Evolutionary conservation across 306 rosid genomes (phyloP).

Genomic region (Albizia julibrissin): DNA sequence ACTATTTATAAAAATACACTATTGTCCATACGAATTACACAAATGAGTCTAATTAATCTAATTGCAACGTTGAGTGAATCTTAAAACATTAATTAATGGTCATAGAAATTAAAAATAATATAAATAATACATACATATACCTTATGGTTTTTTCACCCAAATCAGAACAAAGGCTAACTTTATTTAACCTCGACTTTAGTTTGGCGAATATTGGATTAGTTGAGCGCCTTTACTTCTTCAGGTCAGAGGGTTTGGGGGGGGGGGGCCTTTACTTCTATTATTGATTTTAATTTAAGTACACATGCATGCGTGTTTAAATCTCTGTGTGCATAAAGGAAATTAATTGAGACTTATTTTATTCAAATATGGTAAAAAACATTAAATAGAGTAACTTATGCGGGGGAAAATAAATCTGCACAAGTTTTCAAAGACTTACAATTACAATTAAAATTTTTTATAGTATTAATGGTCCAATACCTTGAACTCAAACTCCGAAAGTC

Average conservation of each 20-base stretch:
- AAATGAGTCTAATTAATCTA: neutral
- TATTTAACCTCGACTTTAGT: neutral
- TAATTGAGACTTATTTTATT: neutral
- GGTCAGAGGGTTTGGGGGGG: too few relatives aligned
- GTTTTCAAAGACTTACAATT: neutral
- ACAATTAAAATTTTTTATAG: neutral
- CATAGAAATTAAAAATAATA: neutral
- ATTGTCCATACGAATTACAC: neutral
- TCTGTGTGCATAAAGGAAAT: neutral
- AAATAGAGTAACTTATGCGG: neutral
- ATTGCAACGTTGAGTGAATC: neutral
- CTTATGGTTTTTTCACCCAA: neutral
- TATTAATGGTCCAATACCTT: neutral
- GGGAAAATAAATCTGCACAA: neutral
- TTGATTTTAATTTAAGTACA: neutral
- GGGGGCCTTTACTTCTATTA: too few relatives aligned
- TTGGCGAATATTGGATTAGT: neutral
- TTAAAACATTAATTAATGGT: neutral
- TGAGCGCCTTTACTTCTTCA: neutral
- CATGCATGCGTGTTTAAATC: neutral
- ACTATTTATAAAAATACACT: too few relatives aligned
- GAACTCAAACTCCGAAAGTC: neutral
- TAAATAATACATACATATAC: neutral
- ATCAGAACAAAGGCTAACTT: neutral
- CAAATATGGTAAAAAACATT: too few relatives aligned